phyloP scores from a whole-genome alignment of 495 filamentous ascomycete genomes.

The Daldinia loculata region DNA sequence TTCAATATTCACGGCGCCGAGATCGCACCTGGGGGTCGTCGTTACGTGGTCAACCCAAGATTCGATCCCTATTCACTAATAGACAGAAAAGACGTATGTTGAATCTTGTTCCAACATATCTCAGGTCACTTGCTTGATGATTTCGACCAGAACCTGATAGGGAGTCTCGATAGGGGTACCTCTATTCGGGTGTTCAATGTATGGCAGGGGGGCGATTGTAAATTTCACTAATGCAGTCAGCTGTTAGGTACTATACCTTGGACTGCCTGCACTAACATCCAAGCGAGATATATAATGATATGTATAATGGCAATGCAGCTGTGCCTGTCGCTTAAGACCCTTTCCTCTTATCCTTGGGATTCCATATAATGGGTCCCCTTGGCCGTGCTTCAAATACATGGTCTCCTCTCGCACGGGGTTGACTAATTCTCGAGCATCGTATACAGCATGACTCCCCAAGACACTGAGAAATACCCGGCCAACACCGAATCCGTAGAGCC shows the following conservation, averaged over 20 bases:
- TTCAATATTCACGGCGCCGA: neutral
- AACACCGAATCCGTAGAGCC: neutral
- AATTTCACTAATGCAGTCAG: neutral
- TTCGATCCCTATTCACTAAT: neutral
- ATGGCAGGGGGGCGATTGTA: neutral
- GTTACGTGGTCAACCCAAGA: neutral
- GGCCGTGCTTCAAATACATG: neutral
- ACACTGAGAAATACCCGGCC: neutral
- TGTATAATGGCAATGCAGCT: neutral
- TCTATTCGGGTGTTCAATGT: neutral
- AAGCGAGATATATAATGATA: neutral
- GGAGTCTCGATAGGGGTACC: neutral
- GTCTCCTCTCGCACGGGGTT: neutral
- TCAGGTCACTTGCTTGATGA: neutral
- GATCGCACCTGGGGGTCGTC: neutral
- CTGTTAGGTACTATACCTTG: neutral
- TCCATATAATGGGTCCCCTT: neutral
- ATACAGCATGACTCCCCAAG: constrained; percentile 5
- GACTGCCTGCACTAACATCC: neutral
- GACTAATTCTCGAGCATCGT: neutral
- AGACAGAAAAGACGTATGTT: neutral
- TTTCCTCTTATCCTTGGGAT: neutral
- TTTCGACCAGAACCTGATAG: neutral
- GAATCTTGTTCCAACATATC: neutral
- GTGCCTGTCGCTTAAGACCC: neutral